These are phyloP conservation scores for Rossbeevera mucosa DNA, from an alignment of 768 basidiomycete genomes.

Conservation along the genomic window DNA sequence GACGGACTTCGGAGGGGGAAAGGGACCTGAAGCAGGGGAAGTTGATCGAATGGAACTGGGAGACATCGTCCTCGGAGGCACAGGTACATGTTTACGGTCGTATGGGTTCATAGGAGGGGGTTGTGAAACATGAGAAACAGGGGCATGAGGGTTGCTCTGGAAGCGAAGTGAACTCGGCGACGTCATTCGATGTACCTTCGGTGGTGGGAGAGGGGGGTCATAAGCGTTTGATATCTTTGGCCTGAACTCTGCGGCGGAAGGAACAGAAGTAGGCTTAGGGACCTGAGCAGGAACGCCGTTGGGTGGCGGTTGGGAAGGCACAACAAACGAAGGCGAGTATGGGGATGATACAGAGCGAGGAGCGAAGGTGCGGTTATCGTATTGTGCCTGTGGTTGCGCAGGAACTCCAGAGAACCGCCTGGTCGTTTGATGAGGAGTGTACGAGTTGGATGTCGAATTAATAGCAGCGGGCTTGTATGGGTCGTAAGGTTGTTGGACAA, in stretches of 20 bases:
- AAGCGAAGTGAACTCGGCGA: slow-evolving; percentile 27
- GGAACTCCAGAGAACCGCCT: slow-evolving; percentile 10
- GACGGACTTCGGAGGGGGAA: slow-evolving; percentile 31
- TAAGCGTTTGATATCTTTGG: slow-evolving; percentile 70
- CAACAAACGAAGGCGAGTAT: slow-evolving; percentile 16
- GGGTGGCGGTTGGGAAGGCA: slow-evolving; percentile 12
- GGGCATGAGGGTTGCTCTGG: slow-evolving; percentile 12
- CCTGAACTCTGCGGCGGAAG: slow-evolving; percentile 47
- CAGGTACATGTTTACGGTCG: slow-evolving; percentile 18
- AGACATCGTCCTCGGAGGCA: slow-evolving; percentile 31
- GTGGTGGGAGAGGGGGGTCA: slow-evolving; percentile 66
- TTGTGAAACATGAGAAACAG: slow-evolving; percentile 6
- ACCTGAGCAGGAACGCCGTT: slow-evolving; percentile 26
- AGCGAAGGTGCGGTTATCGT: slow-evolving; percentile 28
- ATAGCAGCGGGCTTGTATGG: slow-evolving; percentile 34
- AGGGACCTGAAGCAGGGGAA: slow-evolving; percentile 33
- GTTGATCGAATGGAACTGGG: slow-evolving; percentile 21
- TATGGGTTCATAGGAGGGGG: slow-evolving; percentile 12
- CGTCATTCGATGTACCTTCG: slow-evolving; percentile 30
- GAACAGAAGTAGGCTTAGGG: slow-evolving; percentile 31
- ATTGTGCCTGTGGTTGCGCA: slow-evolving; percentile 28
- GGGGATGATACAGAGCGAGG: slow-evolving; percentile 24
- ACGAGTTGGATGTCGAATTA: slow-evolving; percentile 17
- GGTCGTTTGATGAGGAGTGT: slow-evolving; percentile 14
- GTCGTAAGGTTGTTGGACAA: slow-evolving; percentile 26